These are phyloP conservation scores for Myxozyma neglecta DNA, from an alignment of 805 yeast species.

Conservation along the genomic window DNA sequence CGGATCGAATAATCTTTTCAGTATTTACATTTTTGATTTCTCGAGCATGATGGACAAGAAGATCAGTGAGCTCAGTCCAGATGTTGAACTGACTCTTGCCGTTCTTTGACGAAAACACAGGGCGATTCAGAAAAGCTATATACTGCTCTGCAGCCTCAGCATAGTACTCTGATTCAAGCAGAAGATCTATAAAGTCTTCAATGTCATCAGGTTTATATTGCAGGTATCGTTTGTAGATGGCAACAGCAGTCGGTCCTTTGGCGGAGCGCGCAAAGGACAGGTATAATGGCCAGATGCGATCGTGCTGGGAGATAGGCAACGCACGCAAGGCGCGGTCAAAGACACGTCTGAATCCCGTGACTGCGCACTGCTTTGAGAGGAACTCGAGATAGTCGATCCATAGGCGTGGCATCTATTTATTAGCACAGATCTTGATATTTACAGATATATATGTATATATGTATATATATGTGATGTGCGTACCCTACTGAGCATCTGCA, in stretches of 20 bases:
- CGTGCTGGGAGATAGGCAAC: constrained; percentile 56
- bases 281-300: constrained; percentile 56
- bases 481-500: constrained; percentile 45
- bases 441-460: not conserved
- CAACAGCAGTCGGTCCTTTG: constrained; percentile 46
- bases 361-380: constrained; percentile 41
- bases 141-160: constrained; percentile 41
- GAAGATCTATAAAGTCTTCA: constrained; percentile 36
- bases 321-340: constrained; percentile 54
- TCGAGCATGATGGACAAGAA: constrained; percentile 40
- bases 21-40: constrained; percentile 35
- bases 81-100: constrained; percentile 51
- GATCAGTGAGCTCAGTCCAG: constrained; percentile 50
- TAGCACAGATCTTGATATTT: too few species aligned
- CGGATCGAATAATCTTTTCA: constrained; percentile 42
- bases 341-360: constrained; percentile 45
- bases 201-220: constrained; percentile 34
- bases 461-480: not conserved
- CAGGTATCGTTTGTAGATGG: constrained; percentile 42
- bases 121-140: constrained; percentile 40
- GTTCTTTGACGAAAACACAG: constrained; percentile 41
- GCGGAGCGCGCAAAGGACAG: constrained; percentile 49
- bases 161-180: constrained; percentile 34
- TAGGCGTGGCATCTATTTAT: constrained; percentile 44
- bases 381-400: constrained; percentile 56